Conservation (phyloP, 441 rosid species). For the Kokia cookei region DNA sequence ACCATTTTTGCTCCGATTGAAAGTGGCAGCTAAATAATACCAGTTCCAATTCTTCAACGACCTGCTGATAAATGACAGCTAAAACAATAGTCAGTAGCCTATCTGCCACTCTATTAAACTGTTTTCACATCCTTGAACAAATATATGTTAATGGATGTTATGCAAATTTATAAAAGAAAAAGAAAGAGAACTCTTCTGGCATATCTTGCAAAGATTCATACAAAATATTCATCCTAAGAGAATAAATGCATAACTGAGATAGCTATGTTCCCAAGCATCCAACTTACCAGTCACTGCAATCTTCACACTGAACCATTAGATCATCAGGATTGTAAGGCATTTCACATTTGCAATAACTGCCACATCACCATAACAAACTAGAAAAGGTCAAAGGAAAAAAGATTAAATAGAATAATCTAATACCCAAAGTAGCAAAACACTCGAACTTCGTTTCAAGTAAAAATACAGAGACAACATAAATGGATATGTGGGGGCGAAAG, state of each 20-base stretch:
- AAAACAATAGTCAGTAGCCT: constrained; percentile 3
- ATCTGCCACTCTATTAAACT: not conserved
- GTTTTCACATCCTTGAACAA: not conserved
- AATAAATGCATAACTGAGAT: constrained; percentile 4
- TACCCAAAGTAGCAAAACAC: not conserved
- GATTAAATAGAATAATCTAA: not conserved
- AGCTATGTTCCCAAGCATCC: not conserved
- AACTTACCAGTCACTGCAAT: constrained; percentile 64
- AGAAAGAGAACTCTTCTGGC: not conserved
- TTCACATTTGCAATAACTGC: constrained; percentile 70
- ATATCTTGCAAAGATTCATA: not conserved
- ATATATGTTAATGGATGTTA: too few relatives aligned
- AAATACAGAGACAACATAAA: not conserved
- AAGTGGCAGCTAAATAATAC: not conserved
- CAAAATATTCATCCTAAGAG: not conserved
- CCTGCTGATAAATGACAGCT: not conserved
- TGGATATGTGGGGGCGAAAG: too few relatives aligned
- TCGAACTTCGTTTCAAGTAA: not conserved
- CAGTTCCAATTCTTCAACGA: not conserved
- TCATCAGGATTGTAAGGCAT: constrained; percentile 78
- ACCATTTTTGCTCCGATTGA: not conserved
- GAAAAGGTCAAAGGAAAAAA: not conserved
- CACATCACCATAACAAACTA: constrained; percentile 4
- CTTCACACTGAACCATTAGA: constrained; percentile 67
- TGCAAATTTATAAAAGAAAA: not conserved